Percentiles rank a stretch among this genome's conserved stretches.
Evolutionary conservation across 78 protist genomes (phyloP).

Genomic region (Mastigamoeba balamuthi): DNA sequence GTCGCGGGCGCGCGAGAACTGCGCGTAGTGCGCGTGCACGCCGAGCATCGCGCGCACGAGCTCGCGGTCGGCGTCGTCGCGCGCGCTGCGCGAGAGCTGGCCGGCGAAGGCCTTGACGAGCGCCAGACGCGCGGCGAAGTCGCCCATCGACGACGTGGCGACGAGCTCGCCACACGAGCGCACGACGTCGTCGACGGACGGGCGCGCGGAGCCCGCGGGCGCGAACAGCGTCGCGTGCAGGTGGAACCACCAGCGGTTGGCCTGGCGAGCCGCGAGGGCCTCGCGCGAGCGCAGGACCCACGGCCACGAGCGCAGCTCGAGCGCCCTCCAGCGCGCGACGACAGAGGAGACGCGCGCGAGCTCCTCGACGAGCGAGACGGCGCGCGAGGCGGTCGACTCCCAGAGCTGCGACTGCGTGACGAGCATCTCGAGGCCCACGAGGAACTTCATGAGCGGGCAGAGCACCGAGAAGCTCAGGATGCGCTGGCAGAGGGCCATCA

Average conservation of each 20-base stretch:
- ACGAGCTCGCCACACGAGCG: constrained; percentile 19
- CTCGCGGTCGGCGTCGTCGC: background rate
- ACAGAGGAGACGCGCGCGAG: constrained; percentile 5
- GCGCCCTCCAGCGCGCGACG: constrained; percentile 62
- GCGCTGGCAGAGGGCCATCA: constrained; percentile 20
- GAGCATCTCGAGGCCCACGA: constrained; percentile 63
- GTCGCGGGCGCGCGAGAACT: constrained; percentile 30
- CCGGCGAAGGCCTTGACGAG: constrained; percentile 21
- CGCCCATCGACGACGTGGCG: constrained; percentile 40
- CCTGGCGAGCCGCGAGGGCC: background rate
- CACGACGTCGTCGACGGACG: constrained; percentile 8
- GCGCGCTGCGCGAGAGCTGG: constrained; percentile 1
- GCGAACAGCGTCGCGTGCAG: no score
- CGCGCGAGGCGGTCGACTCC: constrained; percentile 26
- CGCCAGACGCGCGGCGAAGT: constrained; percentile 29
- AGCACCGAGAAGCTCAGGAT: constrained; percentile 24
- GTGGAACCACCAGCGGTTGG: constrained; percentile 10
- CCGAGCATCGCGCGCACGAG: constrained; percentile 4
- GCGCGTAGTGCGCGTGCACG: constrained; percentile 25
- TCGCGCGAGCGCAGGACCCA: constrained; percentile 29
- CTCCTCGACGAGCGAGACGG: background rate
- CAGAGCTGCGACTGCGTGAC: constrained; percentile 52
- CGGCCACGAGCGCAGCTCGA: constrained; percentile 72
- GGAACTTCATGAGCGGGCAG: constrained; percentile 45
- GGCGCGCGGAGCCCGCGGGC: no score